These are phyloP conservation scores for Oehlia diaphana DNA, from an alignment of 192 early-diverging fungal genomes.

Conservation along the genomic window DNA sequence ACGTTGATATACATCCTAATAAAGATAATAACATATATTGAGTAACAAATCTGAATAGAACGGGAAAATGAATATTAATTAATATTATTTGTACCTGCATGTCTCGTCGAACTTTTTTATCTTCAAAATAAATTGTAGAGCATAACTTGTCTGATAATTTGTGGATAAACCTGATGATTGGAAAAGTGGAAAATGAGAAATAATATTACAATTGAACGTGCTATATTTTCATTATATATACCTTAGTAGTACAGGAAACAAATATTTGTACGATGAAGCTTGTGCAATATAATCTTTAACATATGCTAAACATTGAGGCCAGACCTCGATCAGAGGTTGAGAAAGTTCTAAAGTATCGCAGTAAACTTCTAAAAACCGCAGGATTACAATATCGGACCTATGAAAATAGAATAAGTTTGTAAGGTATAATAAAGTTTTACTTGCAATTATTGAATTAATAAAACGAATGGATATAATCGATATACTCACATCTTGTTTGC, in stretches of 20 bases:
- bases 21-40: background rate
- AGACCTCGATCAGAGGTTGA: slow-evolving; percentile 55
- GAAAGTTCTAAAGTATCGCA: slow-evolving; percentile 42
- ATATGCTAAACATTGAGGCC: slow-evolving; percentile 60
- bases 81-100: slow-evolving; percentile 39
- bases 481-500: slow-evolving; percentile 57
- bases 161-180: slow-evolving; percentile 53
- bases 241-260: slow-evolving; percentile 60
- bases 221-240: slow-evolving; percentile 21
- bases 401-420: background rate
- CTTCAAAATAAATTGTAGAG: slow-evolving; percentile 52
- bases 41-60: background rate
- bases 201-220: background rate
- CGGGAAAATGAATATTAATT: background rate
- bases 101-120: slow-evolving; percentile 62
- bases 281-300: slow-evolving; percentile 63
- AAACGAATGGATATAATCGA: background rate
- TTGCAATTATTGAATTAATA: background rate
- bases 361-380: slow-evolving; percentile 68
- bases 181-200: background rate
- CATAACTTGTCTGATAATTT: slow-evolving; percentile 52
- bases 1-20: slow-evolving; percentile 51
- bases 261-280: slow-evolving; percentile 57
- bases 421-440: background rate
- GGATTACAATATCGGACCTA: slow-evolving; percentile 65